phyloP scores from a whole-genome alignment of 176 grass and related monocot genomes.

The Aegilops sharonensis region DNA sequence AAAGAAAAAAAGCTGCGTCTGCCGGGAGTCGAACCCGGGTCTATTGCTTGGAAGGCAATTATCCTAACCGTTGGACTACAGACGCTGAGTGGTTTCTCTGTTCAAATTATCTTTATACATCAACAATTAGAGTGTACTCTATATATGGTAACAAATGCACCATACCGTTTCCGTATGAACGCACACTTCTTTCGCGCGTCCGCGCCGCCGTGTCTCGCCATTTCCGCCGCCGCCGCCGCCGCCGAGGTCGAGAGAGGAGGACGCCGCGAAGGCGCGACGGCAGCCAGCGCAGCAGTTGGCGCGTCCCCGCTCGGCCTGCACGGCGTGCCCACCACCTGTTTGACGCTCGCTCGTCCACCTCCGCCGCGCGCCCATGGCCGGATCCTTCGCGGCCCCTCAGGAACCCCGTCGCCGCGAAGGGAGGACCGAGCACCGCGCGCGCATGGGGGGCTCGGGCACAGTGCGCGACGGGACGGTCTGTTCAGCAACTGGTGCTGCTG shows the following conservation, averaged over 20 bases:
- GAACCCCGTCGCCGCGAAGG: background rate
- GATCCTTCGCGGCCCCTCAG: background rate
- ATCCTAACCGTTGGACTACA: slow-evolving; percentile 89
- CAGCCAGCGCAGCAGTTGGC: background rate
- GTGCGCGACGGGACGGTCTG: no score
- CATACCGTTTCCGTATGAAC: no score
- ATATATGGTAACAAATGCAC: no score
- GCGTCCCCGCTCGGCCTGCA: background rate
- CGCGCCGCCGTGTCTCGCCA: background rate
- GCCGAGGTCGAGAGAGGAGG: background rate
- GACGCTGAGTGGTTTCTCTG: background rate
- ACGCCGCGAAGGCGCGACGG: background rate
- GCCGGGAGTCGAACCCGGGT: slow-evolving; percentile 63
- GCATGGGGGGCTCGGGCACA: background rate
- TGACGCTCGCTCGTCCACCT: background rate
- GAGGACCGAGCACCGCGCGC: background rate
- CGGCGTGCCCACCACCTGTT: background rate
- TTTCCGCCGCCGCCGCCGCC: background rate
- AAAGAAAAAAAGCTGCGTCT: no score
- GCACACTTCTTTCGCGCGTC: background rate
- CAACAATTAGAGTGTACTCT: no score
- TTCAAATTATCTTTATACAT: no score
- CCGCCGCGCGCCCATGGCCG: background rate
- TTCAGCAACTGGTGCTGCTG: background rate
- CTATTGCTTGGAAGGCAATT: slow-evolving; percentile 95